Evolutionary conservation across 768 basidiomycete species (phyloP).

Genomic region (Russula brevipes): DNA sequence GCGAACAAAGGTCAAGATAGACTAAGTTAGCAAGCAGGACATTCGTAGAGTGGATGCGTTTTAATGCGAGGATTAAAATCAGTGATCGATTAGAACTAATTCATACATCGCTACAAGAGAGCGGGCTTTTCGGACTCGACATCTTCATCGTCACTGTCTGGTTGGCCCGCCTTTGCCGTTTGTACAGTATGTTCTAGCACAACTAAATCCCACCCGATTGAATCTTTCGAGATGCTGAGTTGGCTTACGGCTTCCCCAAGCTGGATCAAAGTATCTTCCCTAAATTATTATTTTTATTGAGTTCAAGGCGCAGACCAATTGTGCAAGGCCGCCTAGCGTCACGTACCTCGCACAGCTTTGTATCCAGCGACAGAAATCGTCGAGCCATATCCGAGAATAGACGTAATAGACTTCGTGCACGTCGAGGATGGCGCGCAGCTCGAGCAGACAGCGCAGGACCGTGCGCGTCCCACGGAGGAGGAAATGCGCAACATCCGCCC

Average conservation of each 20-base stretch:
- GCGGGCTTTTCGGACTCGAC: constrained; percentile 5
- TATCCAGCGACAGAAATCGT: constrained; percentile 81
- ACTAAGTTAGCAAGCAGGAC: constrained; percentile 28
- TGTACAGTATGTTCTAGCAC: constrained; percentile 55
- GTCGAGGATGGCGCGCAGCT: constrained; percentile 68
- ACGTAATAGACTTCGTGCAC: constrained; percentile 83
- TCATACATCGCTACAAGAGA: neutral
- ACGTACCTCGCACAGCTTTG: constrained; percentile 61
- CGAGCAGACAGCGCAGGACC: constrained; percentile 61
- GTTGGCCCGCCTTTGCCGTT: constrained; percentile 34
- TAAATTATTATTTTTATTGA: constrained; percentile 28
- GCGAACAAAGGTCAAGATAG: constrained; percentile 47
- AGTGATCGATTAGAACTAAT: neutral
- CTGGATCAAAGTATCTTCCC: constrained; percentile 50
- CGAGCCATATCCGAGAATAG: constrained; percentile 84
- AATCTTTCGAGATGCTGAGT: constrained; percentile 45
- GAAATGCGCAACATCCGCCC: constrained; percentile 53
- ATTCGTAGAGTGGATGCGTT: neutral
- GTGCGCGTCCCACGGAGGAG: constrained; percentile 57
- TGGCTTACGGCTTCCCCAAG: constrained; percentile 43
- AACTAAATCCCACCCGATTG: constrained; percentile 68
- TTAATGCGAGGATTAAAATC: neutral
- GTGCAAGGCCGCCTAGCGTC: neutral
- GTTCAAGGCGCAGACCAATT: neutral
- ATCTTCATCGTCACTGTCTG: constrained; percentile 62